Evolutionary conservation across 305 asterid species (phyloP).

Genomic region (Fraxinus velutina): DNA sequence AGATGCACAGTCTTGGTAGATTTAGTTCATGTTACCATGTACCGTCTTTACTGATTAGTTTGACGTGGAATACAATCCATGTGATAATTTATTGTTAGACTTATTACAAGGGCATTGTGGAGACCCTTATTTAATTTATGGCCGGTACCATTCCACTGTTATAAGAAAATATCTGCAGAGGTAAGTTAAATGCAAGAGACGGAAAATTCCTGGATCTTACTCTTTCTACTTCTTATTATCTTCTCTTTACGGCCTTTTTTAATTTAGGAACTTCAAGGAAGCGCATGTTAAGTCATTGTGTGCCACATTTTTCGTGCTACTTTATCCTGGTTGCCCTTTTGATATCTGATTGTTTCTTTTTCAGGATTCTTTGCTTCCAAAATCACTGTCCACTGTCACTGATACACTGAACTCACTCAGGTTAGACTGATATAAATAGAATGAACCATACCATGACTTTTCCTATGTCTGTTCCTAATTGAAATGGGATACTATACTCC

Average conservation of each 20-base stretch:
- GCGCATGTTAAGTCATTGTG: slow-evolving; percentile 7
- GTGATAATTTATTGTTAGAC: neutral
- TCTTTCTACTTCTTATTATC: neutral
- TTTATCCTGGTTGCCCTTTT: slow-evolving; percentile 15
- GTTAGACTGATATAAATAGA: slow-evolving; percentile 34
- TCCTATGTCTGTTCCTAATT: neutral
- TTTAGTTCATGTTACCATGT: neutral
- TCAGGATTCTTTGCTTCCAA: slow-evolving; percentile 38
- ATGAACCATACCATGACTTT: slow-evolving; percentile 8
- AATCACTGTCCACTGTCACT: slow-evolving; percentile 28
- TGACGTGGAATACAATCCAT: neutral
- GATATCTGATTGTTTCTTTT: slow-evolving; percentile 19
- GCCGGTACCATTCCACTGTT: neutral
- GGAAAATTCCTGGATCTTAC: neutral
- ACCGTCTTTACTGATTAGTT: neutral
- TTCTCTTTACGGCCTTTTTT: neutral
- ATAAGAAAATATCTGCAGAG: neutral
- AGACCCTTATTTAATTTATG: neutral
- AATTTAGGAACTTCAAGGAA: neutral
- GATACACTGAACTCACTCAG: slow-evolving; percentile 38
- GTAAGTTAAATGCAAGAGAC: neutral
- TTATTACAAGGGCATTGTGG: neutral
- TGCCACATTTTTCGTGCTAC: slow-evolving; percentile 1
- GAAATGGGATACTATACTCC: neutral
- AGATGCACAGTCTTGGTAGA: neutral